Conservation (phyloP, 2,329 filamentous ascomycete species). For the Cladobotryum mycophilum region DNA sequence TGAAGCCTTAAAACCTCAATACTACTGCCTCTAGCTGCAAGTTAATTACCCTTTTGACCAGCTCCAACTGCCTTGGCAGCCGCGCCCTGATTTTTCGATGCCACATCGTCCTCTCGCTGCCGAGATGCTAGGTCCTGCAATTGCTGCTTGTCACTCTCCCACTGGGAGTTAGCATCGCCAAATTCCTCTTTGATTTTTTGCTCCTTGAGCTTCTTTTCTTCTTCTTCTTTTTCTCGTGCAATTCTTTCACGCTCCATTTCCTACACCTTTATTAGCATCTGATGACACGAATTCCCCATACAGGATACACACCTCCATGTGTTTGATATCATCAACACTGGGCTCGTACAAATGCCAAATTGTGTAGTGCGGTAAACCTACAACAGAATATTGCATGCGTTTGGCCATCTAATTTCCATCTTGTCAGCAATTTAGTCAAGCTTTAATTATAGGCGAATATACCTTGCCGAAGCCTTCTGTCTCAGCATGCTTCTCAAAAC, state of each 20-base stretch:
- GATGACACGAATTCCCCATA: not conserved
- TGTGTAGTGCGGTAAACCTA: constrained; percentile 93
- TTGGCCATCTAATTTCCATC: constrained; percentile 71
- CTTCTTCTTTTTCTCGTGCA: constrained; percentile 65
- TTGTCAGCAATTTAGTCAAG: not conserved
- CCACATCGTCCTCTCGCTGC: constrained; percentile 8
- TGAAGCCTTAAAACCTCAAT: too few species aligned
- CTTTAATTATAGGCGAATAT: constrained; percentile 20
- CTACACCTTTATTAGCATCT: constrained; percentile 31
- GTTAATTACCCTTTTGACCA: constrained; percentile 14
- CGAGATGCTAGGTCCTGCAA: constrained; percentile 56
- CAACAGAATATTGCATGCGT: constrained; percentile 90
- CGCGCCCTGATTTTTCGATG: constrained; percentile 6
- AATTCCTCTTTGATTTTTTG: constrained; percentile 70
- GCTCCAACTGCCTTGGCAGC: constrained; percentile 29
- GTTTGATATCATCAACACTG: constrained; percentile 92
- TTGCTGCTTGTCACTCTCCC: constrained; percentile 82
- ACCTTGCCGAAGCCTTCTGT: constrained; percentile 99
- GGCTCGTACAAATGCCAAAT: constrained; percentile 99
- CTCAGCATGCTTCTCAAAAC: constrained; percentile 97
- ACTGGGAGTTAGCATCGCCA: constrained; percentile 68
- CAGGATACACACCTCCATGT: constrained; percentile 68
- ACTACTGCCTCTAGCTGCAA: too few species aligned
- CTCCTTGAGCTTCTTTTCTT: constrained; percentile 67
- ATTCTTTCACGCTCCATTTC: constrained; percentile 90